A percentile compares a stretch with the other conserved stretches of the same genome.
phyloP scores from a whole-genome alignment of 2,329 filamentous ascomycete species.

The Fusarium sp. region DNA sequence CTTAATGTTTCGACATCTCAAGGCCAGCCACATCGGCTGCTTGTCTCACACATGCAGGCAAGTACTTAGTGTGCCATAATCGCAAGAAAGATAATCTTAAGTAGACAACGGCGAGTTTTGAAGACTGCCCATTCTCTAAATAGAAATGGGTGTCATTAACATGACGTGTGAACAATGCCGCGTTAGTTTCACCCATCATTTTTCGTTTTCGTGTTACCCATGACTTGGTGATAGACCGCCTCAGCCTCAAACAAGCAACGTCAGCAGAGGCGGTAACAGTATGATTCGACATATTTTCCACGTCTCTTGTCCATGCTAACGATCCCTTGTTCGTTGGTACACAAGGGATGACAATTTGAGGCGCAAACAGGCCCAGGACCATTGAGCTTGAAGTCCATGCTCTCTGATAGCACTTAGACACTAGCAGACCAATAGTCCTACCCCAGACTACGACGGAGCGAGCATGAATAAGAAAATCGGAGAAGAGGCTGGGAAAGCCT shows the following conservation, averaged over 20 bases:
- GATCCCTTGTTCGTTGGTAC: not conserved
- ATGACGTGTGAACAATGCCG: conserved; percentile 31
- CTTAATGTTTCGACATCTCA: conserved; percentile 13
- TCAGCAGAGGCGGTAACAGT: conserved; percentile 15
- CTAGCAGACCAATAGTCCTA: conserved; percentile 25
- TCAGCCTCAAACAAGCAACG: conserved; percentile 29
- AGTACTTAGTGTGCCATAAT: conserved; percentile 6
- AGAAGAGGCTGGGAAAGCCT: conserved; percentile 23
- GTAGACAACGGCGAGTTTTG: conserved; percentile 4
- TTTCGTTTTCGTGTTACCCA: conserved; percentile 35
- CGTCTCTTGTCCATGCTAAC: not conserved
- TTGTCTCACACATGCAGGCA: conserved; percentile 25
- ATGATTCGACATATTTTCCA: conserved; percentile 1
- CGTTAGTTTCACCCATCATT: conserved; percentile 18
- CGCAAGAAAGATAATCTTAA: not conserved
- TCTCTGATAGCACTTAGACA: not conserved
- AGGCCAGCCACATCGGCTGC: conserved; percentile 4
- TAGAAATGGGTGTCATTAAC: conserved; percentile 19
- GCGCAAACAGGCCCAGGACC: conserved; percentile 12
- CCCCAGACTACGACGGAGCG: conserved; percentile 36
- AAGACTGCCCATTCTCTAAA: conserved; percentile 23
- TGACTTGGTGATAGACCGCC: conserved; percentile 20
- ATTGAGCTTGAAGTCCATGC: conserved; percentile 20
- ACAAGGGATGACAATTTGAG: conserved; percentile 3
- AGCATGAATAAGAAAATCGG: conserved; percentile 17